Conservation (phyloP, 495 filamentous ascomycete species). For the Corynascus novoguineensis region DNA sequence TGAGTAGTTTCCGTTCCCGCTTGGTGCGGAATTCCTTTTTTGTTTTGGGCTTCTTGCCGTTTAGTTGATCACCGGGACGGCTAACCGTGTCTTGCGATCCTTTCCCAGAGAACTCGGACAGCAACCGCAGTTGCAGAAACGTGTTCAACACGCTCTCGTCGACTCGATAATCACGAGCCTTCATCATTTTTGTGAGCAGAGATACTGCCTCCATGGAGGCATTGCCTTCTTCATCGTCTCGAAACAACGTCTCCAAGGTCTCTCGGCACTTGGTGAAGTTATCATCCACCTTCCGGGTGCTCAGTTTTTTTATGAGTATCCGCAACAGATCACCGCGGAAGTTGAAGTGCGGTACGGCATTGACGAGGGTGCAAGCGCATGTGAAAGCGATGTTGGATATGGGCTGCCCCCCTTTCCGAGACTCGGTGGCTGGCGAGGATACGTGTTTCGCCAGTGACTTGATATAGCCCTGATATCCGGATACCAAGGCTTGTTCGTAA, state of each 20-base stretch:
- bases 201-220: slow-evolving; percentile 82
- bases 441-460: slow-evolving; percentile 60
- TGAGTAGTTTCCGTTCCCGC: slow-evolving; percentile 53
- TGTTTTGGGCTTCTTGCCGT: slow-evolving; percentile 61
- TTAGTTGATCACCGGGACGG: slow-evolving; percentile 40
- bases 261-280: slow-evolving; percentile 74
- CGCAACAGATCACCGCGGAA: slow-evolving; percentile 80
- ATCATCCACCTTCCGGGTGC: slow-evolving; percentile 57
- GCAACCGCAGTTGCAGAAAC: slow-evolving; percentile 81
- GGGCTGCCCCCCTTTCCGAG: slow-evolving; percentile 30
- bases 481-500: slow-evolving; percentile 78
- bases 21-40: slow-evolving; percentile 56
- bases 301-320: slow-evolving; percentile 78
- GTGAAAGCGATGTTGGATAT: slow-evolving; percentile 70
- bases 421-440: slow-evolving; percentile 40
- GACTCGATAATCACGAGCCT: slow-evolving; percentile 67
- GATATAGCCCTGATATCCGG: slow-evolving; percentile 77
- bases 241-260: slow-evolving; percentile 74
- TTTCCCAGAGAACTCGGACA: slow-evolving; percentile 80
- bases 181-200: slow-evolving; percentile 91
- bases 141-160: slow-evolving; percentile 84
- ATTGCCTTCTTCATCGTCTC: slow-evolving; percentile 80
- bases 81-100: slow-evolving; percentile 70
- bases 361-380: slow-evolving; percentile 74
- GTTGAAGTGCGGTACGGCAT: slow-evolving; percentile 90